Evolutionary conservation across 768 basidiomycete species (phyloP).

Genomic region (Boletus pseudo-olivaceus): DNA sequence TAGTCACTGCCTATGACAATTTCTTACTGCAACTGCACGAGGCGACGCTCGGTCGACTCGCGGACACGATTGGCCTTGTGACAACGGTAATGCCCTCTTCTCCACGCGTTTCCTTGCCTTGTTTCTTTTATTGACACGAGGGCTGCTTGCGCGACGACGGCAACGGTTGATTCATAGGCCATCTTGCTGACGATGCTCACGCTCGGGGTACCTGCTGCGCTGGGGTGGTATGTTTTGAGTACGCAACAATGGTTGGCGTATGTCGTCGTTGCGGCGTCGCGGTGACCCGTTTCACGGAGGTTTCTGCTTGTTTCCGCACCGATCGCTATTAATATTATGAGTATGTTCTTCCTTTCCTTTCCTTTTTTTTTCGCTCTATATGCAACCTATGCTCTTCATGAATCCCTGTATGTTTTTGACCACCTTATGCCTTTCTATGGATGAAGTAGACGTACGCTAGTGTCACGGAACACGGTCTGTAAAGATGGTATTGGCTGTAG

Average conservation of each 20-base stretch:
- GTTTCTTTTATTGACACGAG: background rate
- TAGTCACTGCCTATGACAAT: constrained; percentile 23
- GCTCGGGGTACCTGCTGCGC: constrained; percentile 16
- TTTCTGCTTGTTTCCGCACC: background rate
- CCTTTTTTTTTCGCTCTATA: background rate
- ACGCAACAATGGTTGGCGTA: constrained; percentile 13
- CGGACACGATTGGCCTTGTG: constrained; percentile 19
- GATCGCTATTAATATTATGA: background rate
- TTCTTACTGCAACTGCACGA: constrained; percentile 12
- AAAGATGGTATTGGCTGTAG: background rate
- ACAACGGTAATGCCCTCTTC: constrained; percentile 1
- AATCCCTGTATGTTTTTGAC: background rate
- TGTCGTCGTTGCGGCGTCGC: background rate
- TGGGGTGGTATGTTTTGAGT: constrained; percentile 19
- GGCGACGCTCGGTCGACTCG: constrained; percentile 26
- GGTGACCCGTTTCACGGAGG: background rate
- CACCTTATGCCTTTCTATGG: background rate
- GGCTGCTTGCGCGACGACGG: background rate
- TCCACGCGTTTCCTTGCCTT: background rate
- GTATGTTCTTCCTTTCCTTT: background rate
- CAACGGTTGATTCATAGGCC: constrained; percentile 5
- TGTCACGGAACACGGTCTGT: background rate
- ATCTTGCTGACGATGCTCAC: constrained; percentile 16
- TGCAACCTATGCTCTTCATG: constrained; percentile 4
- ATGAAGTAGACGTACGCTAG: background rate